Evolutionary conservation across 177 flowering plant species (phyloP).

Genomic region (Vitis hybrid): DNA sequence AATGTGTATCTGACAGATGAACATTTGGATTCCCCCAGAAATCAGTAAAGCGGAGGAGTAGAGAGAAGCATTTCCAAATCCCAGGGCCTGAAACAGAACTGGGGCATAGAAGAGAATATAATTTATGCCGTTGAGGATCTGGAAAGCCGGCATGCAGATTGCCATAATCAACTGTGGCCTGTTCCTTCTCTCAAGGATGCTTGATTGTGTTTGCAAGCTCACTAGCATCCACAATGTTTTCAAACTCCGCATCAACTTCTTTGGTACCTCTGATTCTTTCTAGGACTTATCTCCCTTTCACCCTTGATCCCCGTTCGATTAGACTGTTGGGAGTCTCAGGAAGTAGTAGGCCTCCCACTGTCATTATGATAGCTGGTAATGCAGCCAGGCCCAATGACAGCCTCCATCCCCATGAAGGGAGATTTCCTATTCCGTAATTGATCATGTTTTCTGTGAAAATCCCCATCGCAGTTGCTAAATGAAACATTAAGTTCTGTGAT

Average conservation of each 20-base stretch:
- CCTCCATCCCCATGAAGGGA: constrained; percentile 91
- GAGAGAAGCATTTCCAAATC: constrained; percentile 72
- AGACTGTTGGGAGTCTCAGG: constrained; percentile 96
- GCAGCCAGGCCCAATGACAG: constrained; percentile 90
- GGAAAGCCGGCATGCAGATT: constrained; percentile 75
- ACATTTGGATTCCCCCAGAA: constrained; percentile 81
- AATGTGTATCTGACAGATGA: constrained; percentile 61
- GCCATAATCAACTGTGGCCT: constrained; percentile 87
- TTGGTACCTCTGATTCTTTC: constrained; percentile 74
- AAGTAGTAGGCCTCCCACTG: constrained; percentile 74
- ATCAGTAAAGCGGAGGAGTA: constrained; percentile 80
- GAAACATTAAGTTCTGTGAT: constrained; percentile 90
- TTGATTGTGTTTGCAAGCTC: constrained; percentile 74
- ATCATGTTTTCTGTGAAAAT: constrained; percentile 94
- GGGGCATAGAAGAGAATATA: constrained; percentile 86
- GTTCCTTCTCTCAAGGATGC: constrained; percentile 64
- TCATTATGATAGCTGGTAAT: constrained; percentile 76
- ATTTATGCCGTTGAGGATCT: constrained; percentile 83
- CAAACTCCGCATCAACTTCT: constrained; percentile 67
- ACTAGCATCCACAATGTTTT: constrained; percentile 88
- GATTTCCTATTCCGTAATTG: constrained; percentile 74
- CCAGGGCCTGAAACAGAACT: constrained; percentile 83
- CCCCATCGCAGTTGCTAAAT: constrained; percentile 84
- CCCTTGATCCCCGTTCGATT: constrained; percentile 56
- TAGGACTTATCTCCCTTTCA: constrained; percentile 52